Percentiles rank a stretch among this genome's conserved stretches.
Conservation (phyloP, 768 basidiomycete genomes). For the Mycena crocata region DNA sequence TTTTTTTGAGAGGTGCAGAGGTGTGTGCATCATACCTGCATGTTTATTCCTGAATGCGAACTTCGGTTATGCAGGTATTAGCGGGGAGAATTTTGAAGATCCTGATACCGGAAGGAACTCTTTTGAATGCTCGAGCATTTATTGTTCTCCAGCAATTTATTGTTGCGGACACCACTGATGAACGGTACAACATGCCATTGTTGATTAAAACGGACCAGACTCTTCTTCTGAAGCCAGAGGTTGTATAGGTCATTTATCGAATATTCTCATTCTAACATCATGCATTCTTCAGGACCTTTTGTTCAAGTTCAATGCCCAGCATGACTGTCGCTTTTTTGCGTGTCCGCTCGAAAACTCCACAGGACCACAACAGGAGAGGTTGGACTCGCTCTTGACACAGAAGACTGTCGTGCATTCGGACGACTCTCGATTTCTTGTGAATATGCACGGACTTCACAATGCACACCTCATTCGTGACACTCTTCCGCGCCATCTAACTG, state of each 20-base stretch:
- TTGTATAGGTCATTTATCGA: too few relatives aligned
- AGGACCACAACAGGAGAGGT: not conserved
- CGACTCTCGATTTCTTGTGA: not conserved
- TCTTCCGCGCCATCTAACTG: not conserved
- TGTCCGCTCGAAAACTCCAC: not conserved
- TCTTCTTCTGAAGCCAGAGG: not conserved
- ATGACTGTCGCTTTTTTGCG: not conserved
- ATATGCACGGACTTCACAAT: constrained; percentile 8
- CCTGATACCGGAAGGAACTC: not conserved
- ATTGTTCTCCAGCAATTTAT: not conserved
- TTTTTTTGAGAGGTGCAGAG: not conserved
- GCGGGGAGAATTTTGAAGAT: not conserved
- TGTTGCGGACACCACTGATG: not conserved
- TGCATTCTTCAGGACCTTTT: not conserved
- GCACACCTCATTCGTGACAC: constrained; percentile 1
- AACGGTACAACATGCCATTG: not conserved
- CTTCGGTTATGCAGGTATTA: not conserved
- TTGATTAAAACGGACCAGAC: not conserved
- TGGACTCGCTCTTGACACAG: not conserved
- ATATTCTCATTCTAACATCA: too few relatives aligned
- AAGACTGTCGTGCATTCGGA: not conserved
- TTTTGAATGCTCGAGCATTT: not conserved
- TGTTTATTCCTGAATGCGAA: not conserved
- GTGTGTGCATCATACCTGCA: not conserved
- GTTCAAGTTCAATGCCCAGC: constrained; percentile 7